Base-by-base conservation (phyloP, 768 basidiomycete species). In the Cubamyces sp. region DNA sequence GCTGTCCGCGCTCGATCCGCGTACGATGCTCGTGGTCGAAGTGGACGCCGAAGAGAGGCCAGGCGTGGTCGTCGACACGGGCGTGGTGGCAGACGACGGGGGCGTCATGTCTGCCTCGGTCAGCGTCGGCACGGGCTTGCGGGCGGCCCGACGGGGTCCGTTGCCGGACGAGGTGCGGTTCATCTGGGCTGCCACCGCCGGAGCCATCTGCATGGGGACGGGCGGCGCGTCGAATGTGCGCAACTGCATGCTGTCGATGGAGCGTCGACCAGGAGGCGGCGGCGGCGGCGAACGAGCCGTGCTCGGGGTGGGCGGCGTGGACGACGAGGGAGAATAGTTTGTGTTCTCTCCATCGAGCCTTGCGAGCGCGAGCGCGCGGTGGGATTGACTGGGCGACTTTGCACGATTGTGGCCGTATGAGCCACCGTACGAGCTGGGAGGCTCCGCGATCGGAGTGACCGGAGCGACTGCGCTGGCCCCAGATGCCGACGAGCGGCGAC, bases 81-180 rank as follows among this genome's bases (percentile, higher is more conserved):
- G 15, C 9, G 19, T 47, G 3, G 41, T 54, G 28, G 34, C 43
- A 9, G 60, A 41, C 1, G 57, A 39, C 26, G 57, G 54, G 23
- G 50, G 48, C 30, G 26, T 15, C 41, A 56, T 39, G 41, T 55
- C 57, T 12, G 62, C 19, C 19, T 57, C 51, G 51, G 57, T 55
- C 42, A 68, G 67, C 45, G 56, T 46, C 21, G 69, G 69, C n/a
- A 70, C 69, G 11, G 66, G 69, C 61, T 70, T 70, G 46, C 68
- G 64, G 5, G 60, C 30, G 18, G 66, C 59, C 8, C 66, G 62
- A 23, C 66, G 66, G n/a, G 49, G 57, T 25, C 28, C 47, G 26
- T 48, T 48, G 1, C 58, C 63, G 14, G 68, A 65, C 25, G 62
- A 30, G 11, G 62, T 43, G 19, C 65, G 69, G 39, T 55, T 57